phyloP scores from a whole-genome alignment of 495 filamentous ascomycete species.

The Hypoxylon crocopeplum region DNA sequence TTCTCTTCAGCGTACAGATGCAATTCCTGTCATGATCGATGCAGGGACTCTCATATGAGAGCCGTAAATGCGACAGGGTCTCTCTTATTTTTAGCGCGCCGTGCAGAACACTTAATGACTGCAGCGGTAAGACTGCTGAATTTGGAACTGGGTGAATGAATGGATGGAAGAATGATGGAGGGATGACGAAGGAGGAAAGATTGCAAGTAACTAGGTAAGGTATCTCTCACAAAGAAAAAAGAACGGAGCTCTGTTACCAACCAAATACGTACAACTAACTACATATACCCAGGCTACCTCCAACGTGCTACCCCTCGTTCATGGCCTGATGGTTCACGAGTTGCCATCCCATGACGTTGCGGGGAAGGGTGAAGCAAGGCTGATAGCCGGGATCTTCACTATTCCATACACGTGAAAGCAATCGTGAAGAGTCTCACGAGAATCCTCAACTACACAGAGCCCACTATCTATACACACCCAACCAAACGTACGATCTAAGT shows the following conservation, averaged over 20 bases:
- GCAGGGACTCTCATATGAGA: too few relatives aligned
- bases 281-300: slow-evolving; percentile 7
- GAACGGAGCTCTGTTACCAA: slow-evolving; percentile 8
- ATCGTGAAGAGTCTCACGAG: too few relatives aligned
- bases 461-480: too few relatives aligned
- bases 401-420: too few relatives aligned
- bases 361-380: slow-evolving; percentile 18
- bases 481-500: too few relatives aligned
- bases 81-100: background rate
- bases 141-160: slow-evolving; percentile 10
- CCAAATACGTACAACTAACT: slow-evolving; percentile 3
- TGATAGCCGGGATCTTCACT: too few relatives aligned
- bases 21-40: slow-evolving; percentile 19
- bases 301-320: slow-evolving; percentile 28
- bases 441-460: too few relatives aligned
- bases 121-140: background rate
- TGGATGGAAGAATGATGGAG: slow-evolving; percentile 13
- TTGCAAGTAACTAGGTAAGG: slow-evolving; percentile 1
- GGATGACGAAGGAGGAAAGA: slow-evolving; percentile 23
- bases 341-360: slow-evolving; percentile 25
- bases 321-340: slow-evolving; percentile 29
- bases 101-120: background rate
- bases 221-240: slow-evolving; percentile 22
- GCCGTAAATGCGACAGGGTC: too few relatives aligned
- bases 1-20: slow-evolving; percentile 9